Percentiles rank a stretch among this genome's conserved stretches.
Evolutionary conservation across 331 rosid genomes (phyloP).

Genomic region (Quercus lobata): DNA sequence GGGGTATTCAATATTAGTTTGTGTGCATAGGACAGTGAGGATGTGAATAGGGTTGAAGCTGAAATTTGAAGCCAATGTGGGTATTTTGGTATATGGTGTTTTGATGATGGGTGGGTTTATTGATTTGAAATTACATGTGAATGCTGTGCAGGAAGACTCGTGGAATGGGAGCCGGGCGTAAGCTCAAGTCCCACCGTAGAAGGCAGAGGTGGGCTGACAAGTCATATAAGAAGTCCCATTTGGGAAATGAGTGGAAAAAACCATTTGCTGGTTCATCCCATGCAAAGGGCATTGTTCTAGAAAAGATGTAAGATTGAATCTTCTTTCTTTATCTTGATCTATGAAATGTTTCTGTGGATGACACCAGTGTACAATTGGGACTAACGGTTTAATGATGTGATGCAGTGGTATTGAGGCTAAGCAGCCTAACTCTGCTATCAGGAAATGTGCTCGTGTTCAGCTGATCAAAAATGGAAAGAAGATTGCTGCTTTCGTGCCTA

Average conservation of each 20-base stretch:
- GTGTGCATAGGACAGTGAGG: not conserved
- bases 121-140: not conserved
- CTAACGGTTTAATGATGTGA: not conserved
- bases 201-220: slow-evolving; percentile 48
- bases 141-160: slow-evolving; percentile 37
- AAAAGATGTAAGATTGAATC: slow-evolving; percentile 30
- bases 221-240: slow-evolving; percentile 39
- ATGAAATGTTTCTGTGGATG: not conserved
- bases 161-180: slow-evolving; percentile 54
- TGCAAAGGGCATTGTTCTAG: slow-evolving; percentile 43
- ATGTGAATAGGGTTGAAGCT: not conserved
- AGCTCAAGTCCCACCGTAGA: slow-evolving; percentile 42
- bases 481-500: slow-evolving; percentile 44
- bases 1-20: too few relatives aligned
- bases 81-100: not conserved
- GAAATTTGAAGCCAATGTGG: not conserved
- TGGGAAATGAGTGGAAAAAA: slow-evolving; percentile 46
- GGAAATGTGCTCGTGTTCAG: slow-evolving; percentile 43
- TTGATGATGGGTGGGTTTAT: not conserved
- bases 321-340: not conserved
- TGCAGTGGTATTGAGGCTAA: slow-evolving; percentile 47
- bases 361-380: not conserved
- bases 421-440: slow-evolving; percentile 42
- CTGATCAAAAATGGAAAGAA: slow-evolving; percentile 41
- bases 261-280: slow-evolving; percentile 43